Base-by-base conservation (phyloP, 2,329 filamentous ascomycete species). In the Aspergillus unguis region DNA sequence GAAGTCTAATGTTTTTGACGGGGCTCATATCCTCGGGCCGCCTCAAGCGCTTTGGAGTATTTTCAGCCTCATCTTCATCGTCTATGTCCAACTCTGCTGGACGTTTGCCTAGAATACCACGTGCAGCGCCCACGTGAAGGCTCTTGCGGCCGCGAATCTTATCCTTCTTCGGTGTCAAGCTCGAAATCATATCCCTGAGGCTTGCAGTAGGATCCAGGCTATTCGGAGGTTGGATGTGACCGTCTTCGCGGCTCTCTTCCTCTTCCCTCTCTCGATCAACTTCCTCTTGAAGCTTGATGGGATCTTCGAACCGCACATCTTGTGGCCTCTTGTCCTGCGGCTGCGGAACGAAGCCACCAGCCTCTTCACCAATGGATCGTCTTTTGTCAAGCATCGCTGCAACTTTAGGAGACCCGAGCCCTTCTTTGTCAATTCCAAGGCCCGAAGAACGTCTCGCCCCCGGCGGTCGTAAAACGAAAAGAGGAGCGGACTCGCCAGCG, bases 121-220 rank as follows among this genome's bases (percentile, higher is more conserved):
- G 84, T 10, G 87, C 88, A 61, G 86, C 87, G 37, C 88, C 88
- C 23, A 90, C 83, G 58, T 88, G 85, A 45, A 92, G 76, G 65
- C 88, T 92, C 72, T 92, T 92, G 37, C 88, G 84, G 10, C 84
- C 84, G 51, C 79, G 84, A 5, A 88, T 60, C 5, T 73, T 77
- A 49, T 82, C 85, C 68, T 90, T 89, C 70, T 88, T 89, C 0
- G 89, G 88, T 26, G 87, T 90, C 57, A 92, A 77, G 52, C 83
- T 87, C 55, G 87, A 80, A 55, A 92, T 92, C 82, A 90, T 86
- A 58, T 90, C 86, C 57, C 83, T 87, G 40, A 92, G 72, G 56
- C 84, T 89, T 33, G 85, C 70, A 0, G 86, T 87, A 2, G 76
- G 77, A 57, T 89, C 86, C 43, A 77, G 80, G 32, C 85, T 82